These are phyloP conservation scores for Fraxinus paxiana DNA, from an alignment of 305 asterid genomes.

Conservation along the genomic window DNA sequence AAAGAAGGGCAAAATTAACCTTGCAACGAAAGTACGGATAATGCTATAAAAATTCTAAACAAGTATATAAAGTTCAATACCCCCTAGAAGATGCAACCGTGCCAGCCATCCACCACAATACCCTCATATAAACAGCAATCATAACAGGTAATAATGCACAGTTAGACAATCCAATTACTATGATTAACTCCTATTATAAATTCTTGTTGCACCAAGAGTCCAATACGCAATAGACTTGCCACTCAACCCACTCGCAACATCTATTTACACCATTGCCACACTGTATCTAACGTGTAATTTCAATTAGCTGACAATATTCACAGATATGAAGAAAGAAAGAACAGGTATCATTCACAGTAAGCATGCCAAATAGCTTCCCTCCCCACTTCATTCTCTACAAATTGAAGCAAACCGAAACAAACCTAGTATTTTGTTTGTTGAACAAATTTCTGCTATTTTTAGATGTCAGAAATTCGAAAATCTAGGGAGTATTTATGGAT, in stretches of 20 bases:
- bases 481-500: background rate
- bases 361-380: background rate
- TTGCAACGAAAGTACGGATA: background rate
- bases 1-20: background rate
- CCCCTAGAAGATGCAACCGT: background rate
- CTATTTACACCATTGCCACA: background rate
- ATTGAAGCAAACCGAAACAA: background rate
- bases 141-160: background rate
- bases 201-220: background rate
- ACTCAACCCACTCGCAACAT: background rate
- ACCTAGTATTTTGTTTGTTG: background rate
- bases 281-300: background rate
- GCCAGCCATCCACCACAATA: background rate
- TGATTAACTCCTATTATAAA: background rate
- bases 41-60: background rate
- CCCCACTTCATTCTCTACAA: background rate
- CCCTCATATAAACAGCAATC: background rate
- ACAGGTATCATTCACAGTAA: background rate
- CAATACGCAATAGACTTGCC: background rate
- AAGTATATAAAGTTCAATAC: background rate
- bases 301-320: background rate
- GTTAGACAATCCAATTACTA: background rate
- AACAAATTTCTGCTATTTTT: background rate
- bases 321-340: background rate
- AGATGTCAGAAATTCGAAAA: background rate